Percentiles rank a stretch among this genome's conserved stretches.
Evolutionary conservation across 768 basidiomycete genomes (phyloP).

Genomic region (Candolleomyces aberdarensis): DNA sequence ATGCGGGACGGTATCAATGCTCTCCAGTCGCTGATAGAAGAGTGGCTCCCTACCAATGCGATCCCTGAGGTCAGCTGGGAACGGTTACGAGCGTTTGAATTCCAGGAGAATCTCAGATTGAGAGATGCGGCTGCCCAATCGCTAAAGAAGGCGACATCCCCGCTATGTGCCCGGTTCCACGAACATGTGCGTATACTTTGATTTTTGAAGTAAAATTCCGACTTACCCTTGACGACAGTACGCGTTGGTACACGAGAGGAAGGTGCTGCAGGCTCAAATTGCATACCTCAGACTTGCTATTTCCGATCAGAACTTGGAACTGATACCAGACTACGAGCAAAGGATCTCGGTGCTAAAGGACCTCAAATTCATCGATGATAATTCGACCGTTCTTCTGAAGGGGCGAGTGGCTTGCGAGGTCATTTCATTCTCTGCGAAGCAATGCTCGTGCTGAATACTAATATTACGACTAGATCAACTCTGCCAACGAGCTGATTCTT

Average conservation of each 20-base stretch:
- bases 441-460: background rate
- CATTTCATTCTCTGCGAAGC: conserved; percentile 11
- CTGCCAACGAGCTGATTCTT: conserved; percentile 92
- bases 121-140: conserved; percentile 49
- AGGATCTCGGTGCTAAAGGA: conserved; percentile 87
- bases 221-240: conserved; percentile 52
- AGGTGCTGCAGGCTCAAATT: conserved; percentile 70
- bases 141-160: conserved; percentile 46
- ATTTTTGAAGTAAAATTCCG: background rate
- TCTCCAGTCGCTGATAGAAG: conserved; percentile 48
- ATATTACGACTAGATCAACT: conserved; percentile 74
- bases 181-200: conserved; percentile 57
- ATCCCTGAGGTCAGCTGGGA: conserved; percentile 85
- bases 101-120: conserved; percentile 75
- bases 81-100: conserved; percentile 80
- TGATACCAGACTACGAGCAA: conserved; percentile 96
- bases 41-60: conserved; percentile 47
- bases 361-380: conserved; percentile 91
- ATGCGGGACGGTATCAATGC: conserved; percentile 55
- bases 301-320: conserved; percentile 95
- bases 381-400: conserved; percentile 92
- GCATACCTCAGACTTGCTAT: conserved; percentile 77
- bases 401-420: conserved; percentile 99
- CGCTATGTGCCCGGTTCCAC: conserved; percentile 62
- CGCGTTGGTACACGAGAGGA: conserved; percentile 66